Evolutionary conservation across 2,329 filamentous ascomycete species (phyloP).

Genomic region (Sarocladiaceae sp.): DNA sequence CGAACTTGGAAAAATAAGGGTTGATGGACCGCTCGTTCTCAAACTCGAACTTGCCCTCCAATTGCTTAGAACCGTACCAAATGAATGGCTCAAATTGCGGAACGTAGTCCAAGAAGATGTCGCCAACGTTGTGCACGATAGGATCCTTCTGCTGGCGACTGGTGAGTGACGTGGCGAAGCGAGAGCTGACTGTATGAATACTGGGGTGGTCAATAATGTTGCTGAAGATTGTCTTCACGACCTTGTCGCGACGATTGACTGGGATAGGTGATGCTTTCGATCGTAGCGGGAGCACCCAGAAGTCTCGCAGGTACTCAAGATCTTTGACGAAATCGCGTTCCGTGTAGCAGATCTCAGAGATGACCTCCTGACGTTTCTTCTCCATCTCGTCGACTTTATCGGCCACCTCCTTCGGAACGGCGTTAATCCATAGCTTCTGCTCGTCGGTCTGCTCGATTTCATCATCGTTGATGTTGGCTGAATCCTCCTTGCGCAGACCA

Average conservation of each 20-base stretch:
- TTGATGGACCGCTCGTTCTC: constrained; percentile 92
- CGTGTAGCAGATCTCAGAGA: constrained; percentile 97
- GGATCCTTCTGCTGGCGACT: constrained; percentile 85
- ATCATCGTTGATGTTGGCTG: constrained; percentile 65
- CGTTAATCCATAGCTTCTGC: constrained; percentile 99
- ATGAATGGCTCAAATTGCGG: constrained; percentile 96
- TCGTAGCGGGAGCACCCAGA: constrained; percentile 93
- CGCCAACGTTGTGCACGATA: constrained; percentile 84
- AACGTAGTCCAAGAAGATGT: constrained; percentile 90
- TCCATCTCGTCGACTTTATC: constrained; percentile 86
- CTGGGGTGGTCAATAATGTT: constrained; percentile 82
- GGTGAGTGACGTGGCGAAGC: constrained; percentile 83
- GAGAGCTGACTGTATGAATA: constrained; percentile 86
- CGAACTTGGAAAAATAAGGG: constrained; percentile 79
- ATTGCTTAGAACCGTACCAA: constrained; percentile 88
- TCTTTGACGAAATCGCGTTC: constrained; percentile 99
- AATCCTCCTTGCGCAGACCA: constrained; percentile 66
- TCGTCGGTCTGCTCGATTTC: constrained; percentile 82
- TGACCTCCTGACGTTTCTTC: constrained; percentile 97
- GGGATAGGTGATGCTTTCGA: constrained; percentile 84
- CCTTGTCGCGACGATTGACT: constrained; percentile 78
- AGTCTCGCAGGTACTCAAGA: constrained; percentile 93
- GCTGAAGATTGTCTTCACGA: constrained; percentile 90
- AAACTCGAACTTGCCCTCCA: constrained; percentile 97
- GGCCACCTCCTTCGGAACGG: constrained; percentile 89